A percentile compares a stretch with the other conserved stretches of the same genome.
Evolutionary conservation across 1,139 yeast genomes (phyloP).

Genomic region (Pichia sp.): DNA sequence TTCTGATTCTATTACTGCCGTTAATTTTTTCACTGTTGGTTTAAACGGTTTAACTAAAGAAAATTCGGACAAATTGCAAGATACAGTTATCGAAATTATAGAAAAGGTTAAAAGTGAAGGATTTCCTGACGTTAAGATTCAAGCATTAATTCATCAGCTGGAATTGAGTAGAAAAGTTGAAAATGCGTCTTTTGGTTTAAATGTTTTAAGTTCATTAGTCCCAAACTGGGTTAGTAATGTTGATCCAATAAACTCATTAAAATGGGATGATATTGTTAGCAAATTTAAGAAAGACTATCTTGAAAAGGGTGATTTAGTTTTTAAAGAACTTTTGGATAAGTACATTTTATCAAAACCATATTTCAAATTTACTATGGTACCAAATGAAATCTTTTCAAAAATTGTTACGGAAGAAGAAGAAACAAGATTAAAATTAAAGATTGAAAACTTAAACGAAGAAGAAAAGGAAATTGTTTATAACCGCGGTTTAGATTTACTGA

Average conservation of each 20-base stretch:
- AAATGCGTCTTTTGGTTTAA: constrained; percentile 86
- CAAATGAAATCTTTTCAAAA: constrained; percentile 50
- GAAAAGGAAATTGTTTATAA: constrained; percentile 56
- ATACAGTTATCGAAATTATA: constrained; percentile 41
- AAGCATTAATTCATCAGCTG: constrained; percentile 82
- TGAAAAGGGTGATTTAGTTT: constrained; percentile 49
- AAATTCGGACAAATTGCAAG: constrained; percentile 39
- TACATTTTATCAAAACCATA: constrained; percentile 48
- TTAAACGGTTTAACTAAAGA: constrained; percentile 63
- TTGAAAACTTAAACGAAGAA: constrained; percentile 41
- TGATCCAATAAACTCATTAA: constrained; percentile 62
- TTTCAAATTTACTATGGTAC: constrained; percentile 73
- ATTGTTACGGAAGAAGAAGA: constrained; percentile 51
- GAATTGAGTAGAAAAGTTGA: constrained; percentile 82
- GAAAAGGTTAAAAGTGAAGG: constrained; percentile 41
- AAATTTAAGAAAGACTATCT: constrained; percentile 57
- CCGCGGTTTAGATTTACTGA: constrained; percentile 54
- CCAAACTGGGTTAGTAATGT: constrained; percentile 81
- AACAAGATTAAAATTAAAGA: constrained; percentile 41
- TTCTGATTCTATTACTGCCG: constrained; percentile 73
- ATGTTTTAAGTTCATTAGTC: constrained; percentile 62
- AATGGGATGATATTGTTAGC: constrained; percentile 55
- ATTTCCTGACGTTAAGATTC: constrained; percentile 58
- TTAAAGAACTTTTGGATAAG: constrained; percentile 50
- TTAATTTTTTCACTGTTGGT: constrained; percentile 78